These are phyloP conservation scores for Physcia stellaris DNA, from an alignment of 495 filamentous ascomycete species.

Conservation along the genomic window DNA sequence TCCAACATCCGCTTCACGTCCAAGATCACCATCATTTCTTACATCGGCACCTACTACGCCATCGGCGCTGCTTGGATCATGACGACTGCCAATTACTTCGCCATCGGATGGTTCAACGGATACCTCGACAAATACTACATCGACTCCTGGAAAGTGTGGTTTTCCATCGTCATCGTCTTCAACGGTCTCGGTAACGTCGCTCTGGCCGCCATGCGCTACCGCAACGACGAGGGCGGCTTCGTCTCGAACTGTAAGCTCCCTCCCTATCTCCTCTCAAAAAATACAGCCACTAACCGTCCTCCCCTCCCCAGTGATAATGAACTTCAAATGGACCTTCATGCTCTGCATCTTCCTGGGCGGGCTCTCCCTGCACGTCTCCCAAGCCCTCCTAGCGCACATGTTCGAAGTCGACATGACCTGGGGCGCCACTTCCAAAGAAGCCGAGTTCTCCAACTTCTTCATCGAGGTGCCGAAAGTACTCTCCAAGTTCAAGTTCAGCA, in stretches of 20 bases:
- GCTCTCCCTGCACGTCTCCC: slow-evolving; percentile 30
- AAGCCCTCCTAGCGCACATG: slow-evolving; percentile 35
- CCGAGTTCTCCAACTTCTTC: slow-evolving; percentile 65
- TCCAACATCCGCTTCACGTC: slow-evolving; percentile 65
- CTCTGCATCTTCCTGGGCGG: slow-evolving; percentile 37
- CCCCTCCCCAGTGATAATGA: slow-evolving; percentile 44
- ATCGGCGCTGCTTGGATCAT: slow-evolving; percentile 71
- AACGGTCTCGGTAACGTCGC: slow-evolving; percentile 33
- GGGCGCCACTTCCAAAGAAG: slow-evolving; percentile 37
- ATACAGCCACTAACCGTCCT: slow-evolving; percentile 22
- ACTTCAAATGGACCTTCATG: slow-evolving; percentile 45
- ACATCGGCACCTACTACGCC: slow-evolving; percentile 78
- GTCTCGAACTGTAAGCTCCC: slow-evolving; percentile 15
- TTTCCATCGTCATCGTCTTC: slow-evolving; percentile 32
- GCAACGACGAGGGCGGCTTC: slow-evolving; percentile 23
- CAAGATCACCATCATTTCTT: slow-evolving; percentile 69
- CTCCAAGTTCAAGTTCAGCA: slow-evolving; percentile 64
- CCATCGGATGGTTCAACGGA: slow-evolving; percentile 64
- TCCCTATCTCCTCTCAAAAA: background rate
- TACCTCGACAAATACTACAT: slow-evolving; percentile 68
- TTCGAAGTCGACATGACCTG: slow-evolving; percentile 35
- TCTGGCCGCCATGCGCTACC: slow-evolving; percentile 33
- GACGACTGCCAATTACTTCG: slow-evolving; percentile 65
- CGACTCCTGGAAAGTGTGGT: slow-evolving; percentile 45
- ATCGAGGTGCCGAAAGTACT: slow-evolving; percentile 66